Percentiles rank a stretch among this genome's conserved stretches.
These are phyloP conservation scores for Lachnellula arida DNA, from an alignment of 2,329 filamentous ascomycete species.

Conservation along the genomic window DNA sequence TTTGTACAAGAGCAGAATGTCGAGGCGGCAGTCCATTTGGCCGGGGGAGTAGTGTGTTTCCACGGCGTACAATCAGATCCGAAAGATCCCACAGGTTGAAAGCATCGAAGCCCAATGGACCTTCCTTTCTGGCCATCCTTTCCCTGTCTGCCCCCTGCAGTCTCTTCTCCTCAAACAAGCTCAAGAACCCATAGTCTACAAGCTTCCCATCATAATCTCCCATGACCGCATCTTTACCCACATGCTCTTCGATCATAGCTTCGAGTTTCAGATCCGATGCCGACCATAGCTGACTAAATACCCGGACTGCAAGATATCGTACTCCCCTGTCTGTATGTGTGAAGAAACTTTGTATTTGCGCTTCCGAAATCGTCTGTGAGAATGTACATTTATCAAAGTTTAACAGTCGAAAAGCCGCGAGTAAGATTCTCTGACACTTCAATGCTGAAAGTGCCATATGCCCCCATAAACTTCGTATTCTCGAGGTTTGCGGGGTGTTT, in stretches of 20 bases:
- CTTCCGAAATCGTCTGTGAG: conserved; percentile 57
- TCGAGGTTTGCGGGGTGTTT: conserved; percentile 20
- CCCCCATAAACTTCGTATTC: conserved; percentile 21
- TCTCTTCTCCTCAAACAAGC: conserved; percentile 49
- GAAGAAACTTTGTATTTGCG: conserved; percentile 66
- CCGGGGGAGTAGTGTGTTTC: conserved; percentile 61
- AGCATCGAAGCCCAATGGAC: neutral
- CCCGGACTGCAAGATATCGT: conserved; percentile 75
- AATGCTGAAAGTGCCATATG: conserved; percentile 34
- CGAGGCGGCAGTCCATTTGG: conserved; percentile 46
- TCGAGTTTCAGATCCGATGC: conserved; percentile 77
- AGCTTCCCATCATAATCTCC: conserved; percentile 70
- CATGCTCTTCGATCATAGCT: conserved; percentile 60
- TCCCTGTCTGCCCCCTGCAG: conserved; percentile 19
- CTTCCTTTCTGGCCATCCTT: neutral
- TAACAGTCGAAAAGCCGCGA: conserved; percentile 74
- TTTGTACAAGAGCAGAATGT: conserved; percentile 57
- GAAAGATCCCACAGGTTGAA: conserved; percentile 45
- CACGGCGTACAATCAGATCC: conserved; percentile 59
- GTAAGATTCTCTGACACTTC: conserved; percentile 45
- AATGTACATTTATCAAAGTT: conserved; percentile 70
- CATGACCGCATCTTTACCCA: conserved; percentile 56
- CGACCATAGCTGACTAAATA: conserved; percentile 73
- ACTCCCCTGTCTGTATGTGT: conserved; percentile 54
- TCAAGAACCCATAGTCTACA: conserved; percentile 75